These are phyloP conservation scores for Malus sieversii DNA, from an alignment of 306 rosid species.

Conservation along the genomic window DNA sequence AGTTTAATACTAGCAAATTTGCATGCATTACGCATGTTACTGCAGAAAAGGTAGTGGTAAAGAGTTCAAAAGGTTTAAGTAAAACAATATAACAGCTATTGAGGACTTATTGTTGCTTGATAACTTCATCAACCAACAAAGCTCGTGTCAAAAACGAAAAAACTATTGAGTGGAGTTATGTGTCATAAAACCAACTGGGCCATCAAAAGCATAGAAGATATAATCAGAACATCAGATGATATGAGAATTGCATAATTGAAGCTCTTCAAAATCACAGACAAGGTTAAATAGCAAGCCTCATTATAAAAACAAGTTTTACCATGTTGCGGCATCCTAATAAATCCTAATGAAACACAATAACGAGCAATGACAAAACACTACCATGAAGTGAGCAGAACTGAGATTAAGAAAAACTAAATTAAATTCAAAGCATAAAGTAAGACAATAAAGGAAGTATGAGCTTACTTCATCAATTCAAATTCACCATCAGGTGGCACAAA, in stretches of 20 bases:
- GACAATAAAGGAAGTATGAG: slow-evolving; percentile 7
- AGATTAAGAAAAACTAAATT: neutral
- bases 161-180: neutral
- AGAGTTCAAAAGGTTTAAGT: neutral
- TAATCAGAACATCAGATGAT: neutral
- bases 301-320: neutral
- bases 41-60: neutral
- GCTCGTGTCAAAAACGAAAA: neutral
- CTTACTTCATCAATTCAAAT: slow-evolving; percentile 97
- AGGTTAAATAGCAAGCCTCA: neutral
- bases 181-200: neutral
- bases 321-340: neutral
- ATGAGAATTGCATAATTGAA: neutral
- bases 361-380: neutral
- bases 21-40: neutral
- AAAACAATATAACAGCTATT: neutral
- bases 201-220: neutral
- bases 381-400: neutral
- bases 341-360: no score
- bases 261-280: neutral
- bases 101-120: neutral
- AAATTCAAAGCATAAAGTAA: slow-evolving; percentile 2
- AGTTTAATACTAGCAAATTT: neutral
- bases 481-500: slow-evolving; percentile 97
- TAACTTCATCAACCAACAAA: neutral